Evolutionary conservation across 768 basidiomycete genomes (phyloP).

Genomic region (Lactifluus rugatus): DNA sequence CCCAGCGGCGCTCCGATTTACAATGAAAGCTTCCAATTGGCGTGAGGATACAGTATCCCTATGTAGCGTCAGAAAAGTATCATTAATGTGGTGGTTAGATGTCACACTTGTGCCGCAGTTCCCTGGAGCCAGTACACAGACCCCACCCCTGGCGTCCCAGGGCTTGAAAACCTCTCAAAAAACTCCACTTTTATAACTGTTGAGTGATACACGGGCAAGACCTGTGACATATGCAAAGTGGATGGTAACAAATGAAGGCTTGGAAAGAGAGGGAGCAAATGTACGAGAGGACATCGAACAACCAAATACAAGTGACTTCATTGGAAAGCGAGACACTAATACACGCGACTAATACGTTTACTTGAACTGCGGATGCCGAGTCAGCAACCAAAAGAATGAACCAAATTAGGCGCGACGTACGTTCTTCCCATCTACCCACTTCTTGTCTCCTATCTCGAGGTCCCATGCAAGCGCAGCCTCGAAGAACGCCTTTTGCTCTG

Average conservation of each 20-base stretch:
- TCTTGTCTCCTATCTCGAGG: slow-evolving; percentile 77
- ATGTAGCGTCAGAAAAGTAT: too few species aligned
- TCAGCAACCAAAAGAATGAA: neutral
- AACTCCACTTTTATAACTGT: slow-evolving; percentile 1
- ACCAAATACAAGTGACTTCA: slow-evolving; percentile 4
- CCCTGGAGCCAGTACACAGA: too few species aligned
- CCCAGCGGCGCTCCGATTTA: too few species aligned
- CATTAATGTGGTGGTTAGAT: too few species aligned
- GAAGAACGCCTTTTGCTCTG: slow-evolving; percentile 80
- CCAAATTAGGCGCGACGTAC: slow-evolving; percentile 38
- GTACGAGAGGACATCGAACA: neutral
- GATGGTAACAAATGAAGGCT: neutral
- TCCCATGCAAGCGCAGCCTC: slow-evolving; percentile 94
- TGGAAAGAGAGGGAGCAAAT: neutral
- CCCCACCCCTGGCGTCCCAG: too few species aligned
- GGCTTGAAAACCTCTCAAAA: neutral
- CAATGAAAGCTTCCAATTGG: too few species aligned
- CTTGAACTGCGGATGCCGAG: slow-evolving; percentile 24
- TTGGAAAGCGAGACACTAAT: neutral
- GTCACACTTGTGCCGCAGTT: too few species aligned
- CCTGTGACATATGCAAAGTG: neutral
- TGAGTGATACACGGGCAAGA: slow-evolving; percentile 7
- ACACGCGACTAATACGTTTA: slow-evolving; percentile 16
- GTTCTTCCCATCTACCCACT: slow-evolving; percentile 86
- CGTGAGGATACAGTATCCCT: too few species aligned